Base-by-base conservation (phyloP, 2,329 filamentous ascomycete species). In the Epichloe glyceriae region DNA sequence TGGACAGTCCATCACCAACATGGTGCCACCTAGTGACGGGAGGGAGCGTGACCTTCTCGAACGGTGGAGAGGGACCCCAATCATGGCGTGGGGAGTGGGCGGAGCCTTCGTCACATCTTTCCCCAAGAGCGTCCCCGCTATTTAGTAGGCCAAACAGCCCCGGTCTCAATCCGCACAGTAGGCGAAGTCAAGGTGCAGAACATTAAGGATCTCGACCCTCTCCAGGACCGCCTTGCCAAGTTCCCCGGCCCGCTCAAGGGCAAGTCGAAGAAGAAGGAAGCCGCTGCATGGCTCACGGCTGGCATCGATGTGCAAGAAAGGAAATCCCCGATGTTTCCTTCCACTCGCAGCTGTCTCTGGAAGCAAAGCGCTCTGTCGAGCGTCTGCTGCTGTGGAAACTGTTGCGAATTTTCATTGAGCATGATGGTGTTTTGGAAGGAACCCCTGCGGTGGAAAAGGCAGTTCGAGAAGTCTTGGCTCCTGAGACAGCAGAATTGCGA, bases 191-290 rank as follows among this genome's bases (percentile, higher is more conserved):
- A 83, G 59, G 71, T 91, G n/a, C 78, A 81, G 54, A 85, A 79
- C 57, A 76, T 87, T 54, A 93, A 85, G 62, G 82, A 89, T 42
- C 73, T 88, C 33, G 71, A 87, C 43, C 82, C 86, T 4, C 70
- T 89, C 8, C 73, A 80, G 22, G 88, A 93, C 35, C 78, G 82
- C 2, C 70, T 93, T 46, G 76, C 80, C 17, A 88, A 83, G 58
- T 97, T 97, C 61, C 93, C 93, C 0, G 93, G 93, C 0, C 93
- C 94, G 3, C 71, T 98, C 30, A 89, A 85, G 65, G 78, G 82
- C 40, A 97, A 96, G 63, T 82, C 83, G 1, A 97, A 95, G 74
- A 98, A 98, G 74, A 98, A 97, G 71, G 91, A 98, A 50, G 79
- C 88, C 0, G 59, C 90, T 42, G 68, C 80, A 2, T 98, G 94